A percentile compares a stretch with the other conserved stretches of the same genome.
Evolutionary conservation across 1,284 basidiomycete genomes (phyloP).

Genomic region (Heliocybe sulcata): DNA sequence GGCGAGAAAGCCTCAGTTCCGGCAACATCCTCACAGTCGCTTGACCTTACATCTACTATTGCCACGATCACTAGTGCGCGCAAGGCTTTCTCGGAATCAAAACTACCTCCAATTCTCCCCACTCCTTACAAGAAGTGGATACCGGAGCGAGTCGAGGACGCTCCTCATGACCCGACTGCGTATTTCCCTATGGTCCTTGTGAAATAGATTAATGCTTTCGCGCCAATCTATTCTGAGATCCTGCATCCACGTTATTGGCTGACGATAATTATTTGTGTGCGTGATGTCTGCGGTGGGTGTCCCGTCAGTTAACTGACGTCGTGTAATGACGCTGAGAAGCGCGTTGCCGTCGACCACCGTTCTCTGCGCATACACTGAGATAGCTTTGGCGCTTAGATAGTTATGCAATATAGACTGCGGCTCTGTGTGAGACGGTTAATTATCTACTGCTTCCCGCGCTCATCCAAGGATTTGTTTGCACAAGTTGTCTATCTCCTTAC

Average conservation of each 20-base stretch:
- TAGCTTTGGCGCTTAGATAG: too few species aligned
- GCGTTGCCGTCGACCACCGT: too few species aligned
- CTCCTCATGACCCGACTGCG: conserved; percentile 68
- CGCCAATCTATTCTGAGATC: neutral
- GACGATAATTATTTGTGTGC: too few species aligned
- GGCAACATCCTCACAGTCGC: conserved; percentile 30
- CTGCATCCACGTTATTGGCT: too few species aligned
- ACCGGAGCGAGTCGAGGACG: conserved; percentile 57
- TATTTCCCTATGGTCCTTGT: conserved; percentile 86
- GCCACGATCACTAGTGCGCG: conserved; percentile 50
- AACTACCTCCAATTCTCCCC: conserved; percentile 68
- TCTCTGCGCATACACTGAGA: too few species aligned
- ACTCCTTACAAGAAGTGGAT: conserved; percentile 64
- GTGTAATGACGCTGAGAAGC: too few species aligned
- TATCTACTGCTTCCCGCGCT: too few species aligned
- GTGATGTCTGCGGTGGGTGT: too few species aligned
- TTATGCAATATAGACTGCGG: too few species aligned
- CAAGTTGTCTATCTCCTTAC: neutral
- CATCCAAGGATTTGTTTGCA: neutral
- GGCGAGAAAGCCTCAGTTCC: conserved; percentile 39
- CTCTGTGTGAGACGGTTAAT: too few species aligned
- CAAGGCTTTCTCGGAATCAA: conserved; percentile 57
- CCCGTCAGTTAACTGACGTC: too few species aligned
- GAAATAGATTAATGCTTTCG: conserved; percentile 40
- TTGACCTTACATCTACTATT: conserved; percentile 69